phyloP scores from a whole-genome alignment of 2,329 filamentous ascomycete genomes.

The Mariannaea elegans region DNA sequence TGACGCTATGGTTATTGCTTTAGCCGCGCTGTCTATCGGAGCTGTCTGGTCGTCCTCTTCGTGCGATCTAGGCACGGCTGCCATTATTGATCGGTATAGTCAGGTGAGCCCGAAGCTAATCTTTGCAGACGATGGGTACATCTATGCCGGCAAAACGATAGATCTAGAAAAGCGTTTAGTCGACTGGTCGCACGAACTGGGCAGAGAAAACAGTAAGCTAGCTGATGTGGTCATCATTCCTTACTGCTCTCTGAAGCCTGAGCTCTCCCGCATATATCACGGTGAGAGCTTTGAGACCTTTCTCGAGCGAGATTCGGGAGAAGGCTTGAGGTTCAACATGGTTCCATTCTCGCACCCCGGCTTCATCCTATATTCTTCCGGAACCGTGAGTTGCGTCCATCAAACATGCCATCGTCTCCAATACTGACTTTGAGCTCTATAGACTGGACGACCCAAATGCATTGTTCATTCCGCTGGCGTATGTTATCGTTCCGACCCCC shows the following conservation, averaged over 20 bases:
- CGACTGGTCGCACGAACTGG: background rate
- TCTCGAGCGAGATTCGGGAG: background rate
- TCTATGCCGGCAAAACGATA: slow-evolving; percentile 1
- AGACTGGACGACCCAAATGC: slow-evolving; percentile 19
- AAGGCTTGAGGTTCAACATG: background rate
- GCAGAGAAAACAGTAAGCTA: background rate
- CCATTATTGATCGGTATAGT: slow-evolving; percentile 12
- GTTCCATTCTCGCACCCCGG: slow-evolving; percentile 20
- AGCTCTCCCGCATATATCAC: background rate
- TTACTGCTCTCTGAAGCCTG: background rate
- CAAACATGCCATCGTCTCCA: too few species aligned
- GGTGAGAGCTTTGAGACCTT: background rate
- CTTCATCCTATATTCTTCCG: slow-evolving; percentile 16
- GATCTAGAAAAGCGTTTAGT: slow-evolving; percentile 1
- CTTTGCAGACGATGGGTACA: slow-evolving; percentile 13
- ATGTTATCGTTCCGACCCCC: background rate
- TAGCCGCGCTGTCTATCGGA: slow-evolving; percentile 10
- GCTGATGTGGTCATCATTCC: background rate
- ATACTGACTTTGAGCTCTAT: background rate
- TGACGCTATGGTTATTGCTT: slow-evolving; percentile 9
- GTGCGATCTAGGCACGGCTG: slow-evolving; percentile 3
- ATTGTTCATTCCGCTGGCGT: slow-evolving; percentile 18
- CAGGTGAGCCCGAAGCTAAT: slow-evolving; percentile 20
- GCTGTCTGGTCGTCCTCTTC: slow-evolving; percentile 21
- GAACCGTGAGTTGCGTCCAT: slow-evolving; percentile 3